These are phyloP conservation scores for Podospora anserina DNA, from an alignment of 495 filamentous ascomycete genomes.

Conservation along the genomic window DNA sequence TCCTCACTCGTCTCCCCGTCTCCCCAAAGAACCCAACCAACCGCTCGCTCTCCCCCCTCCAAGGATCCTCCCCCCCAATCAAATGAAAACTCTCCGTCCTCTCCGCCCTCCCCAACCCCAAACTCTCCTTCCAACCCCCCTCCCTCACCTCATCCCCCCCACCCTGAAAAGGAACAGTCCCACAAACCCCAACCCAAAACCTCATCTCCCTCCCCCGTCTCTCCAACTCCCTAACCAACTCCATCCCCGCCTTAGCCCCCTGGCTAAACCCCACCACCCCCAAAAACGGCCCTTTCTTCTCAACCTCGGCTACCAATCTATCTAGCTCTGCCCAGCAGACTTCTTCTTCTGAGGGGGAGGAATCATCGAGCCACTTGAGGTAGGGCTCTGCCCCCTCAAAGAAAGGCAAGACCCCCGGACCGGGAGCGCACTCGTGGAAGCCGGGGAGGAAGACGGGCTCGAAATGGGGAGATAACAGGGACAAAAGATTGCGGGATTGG, in stretches of 20 bases:
- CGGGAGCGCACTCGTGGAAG: slow-evolving; percentile 13
- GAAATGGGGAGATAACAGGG: slow-evolving; percentile 26
- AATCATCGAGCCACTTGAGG: slow-evolving; percentile 26
- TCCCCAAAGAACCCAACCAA: slow-evolving; percentile 25
- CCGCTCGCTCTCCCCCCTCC: slow-evolving; percentile 25
- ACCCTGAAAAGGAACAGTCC: slow-evolving; percentile 25
- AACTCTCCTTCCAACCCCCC: slow-evolving; percentile 2
- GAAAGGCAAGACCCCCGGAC: slow-evolving; percentile 29
- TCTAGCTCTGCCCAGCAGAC: slow-evolving; percentile 17
- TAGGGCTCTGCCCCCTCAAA: slow-evolving; percentile 29
- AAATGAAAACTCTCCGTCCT: slow-evolving; percentile 26
- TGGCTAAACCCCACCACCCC: slow-evolving; percentile 35
- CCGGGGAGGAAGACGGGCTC: slow-evolving; percentile 26
- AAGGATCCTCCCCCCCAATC: slow-evolving; percentile 29
- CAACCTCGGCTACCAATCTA: slow-evolving; percentile 10
- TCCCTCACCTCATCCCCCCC: slow-evolving; percentile 1
- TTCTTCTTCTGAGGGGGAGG: neutral
- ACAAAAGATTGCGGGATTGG: slow-evolving; percentile 27
- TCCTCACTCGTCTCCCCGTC: slow-evolving; percentile 16
- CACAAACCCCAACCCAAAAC: slow-evolving; percentile 26
- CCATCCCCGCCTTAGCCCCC: slow-evolving; percentile 28
- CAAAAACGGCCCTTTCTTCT: slow-evolving; percentile 23
- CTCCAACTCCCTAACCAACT: slow-evolving; percentile 26
- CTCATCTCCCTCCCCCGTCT: slow-evolving; percentile 12
- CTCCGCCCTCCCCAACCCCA: slow-evolving; percentile 12